A percentile compares a stretch with the other conserved stretches of the same genome.
Evolutionary conservation across 2,329 filamentous ascomycete species (phyloP).

Genomic region (Exophiala phaeomuriformis): DNA sequence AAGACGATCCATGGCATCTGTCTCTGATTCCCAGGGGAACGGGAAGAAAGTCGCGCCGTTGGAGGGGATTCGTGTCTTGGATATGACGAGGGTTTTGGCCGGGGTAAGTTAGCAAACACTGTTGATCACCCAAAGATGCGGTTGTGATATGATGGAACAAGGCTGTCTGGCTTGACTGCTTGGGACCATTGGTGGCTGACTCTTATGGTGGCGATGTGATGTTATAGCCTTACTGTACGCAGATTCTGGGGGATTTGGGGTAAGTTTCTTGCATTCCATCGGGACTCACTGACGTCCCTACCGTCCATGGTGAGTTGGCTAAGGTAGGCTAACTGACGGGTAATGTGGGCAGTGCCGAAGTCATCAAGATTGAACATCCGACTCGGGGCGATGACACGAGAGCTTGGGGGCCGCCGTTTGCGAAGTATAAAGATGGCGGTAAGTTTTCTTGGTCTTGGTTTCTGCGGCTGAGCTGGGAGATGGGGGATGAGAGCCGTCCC

Average conservation of each 20-base stretch:
- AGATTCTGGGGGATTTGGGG: slow-evolving; percentile 94
- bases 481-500: no score
- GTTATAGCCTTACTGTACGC: slow-evolving; percentile 83
- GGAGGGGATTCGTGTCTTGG: slow-evolving; percentile 78
- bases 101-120: slow-evolving; percentile 56
- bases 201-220: not conserved
- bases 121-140: no score
- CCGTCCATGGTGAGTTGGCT: no score
- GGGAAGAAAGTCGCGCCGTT: slow-evolving; percentile 49
- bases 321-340: no score
- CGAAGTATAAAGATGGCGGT: slow-evolving; percentile 58
- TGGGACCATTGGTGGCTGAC: not conserved
- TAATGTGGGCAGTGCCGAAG: slow-evolving; percentile 61
- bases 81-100: slow-evolving; percentile 93
- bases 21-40: not conserved
- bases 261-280: slow-evolving; percentile 45
- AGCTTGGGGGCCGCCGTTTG: slow-evolving; percentile 94
- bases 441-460: slow-evolving; percentile 38
- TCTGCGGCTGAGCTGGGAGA: no score
- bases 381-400: slow-evolving; percentile 85
- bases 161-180: no score
- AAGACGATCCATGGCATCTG: slow-evolving; percentile 10
- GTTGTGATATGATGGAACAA: no score
- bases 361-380: slow-evolving; percentile 97
- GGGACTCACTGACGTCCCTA: not conserved